Evolutionary conservation across 768 basidiomycete species (phyloP).

Genomic region (Leccinum subtestaceum): DNA sequence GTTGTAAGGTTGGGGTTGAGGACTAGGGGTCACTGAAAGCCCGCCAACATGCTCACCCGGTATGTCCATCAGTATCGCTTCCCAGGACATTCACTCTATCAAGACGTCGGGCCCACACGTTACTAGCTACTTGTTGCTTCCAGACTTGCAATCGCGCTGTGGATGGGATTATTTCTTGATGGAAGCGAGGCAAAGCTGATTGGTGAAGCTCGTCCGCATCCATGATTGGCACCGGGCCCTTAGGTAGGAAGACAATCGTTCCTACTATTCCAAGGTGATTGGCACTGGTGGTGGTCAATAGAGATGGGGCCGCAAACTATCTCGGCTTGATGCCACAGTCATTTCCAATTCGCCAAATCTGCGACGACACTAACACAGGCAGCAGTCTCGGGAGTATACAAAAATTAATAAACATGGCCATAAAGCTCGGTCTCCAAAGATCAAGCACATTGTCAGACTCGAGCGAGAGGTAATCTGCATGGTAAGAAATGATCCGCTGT

Average conservation of each 20-base stretch:
- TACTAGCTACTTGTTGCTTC: slow-evolving; percentile 24
- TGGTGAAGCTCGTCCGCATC: slow-evolving; percentile 6
- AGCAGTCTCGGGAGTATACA: background rate
- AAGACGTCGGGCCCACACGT: slow-evolving; percentile 32
- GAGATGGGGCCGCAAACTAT: no score
- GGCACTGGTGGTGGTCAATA: background rate
- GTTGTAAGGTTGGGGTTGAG: background rate
- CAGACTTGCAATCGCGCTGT: slow-evolving; percentile 25
- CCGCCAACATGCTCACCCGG: slow-evolving; percentile 49
- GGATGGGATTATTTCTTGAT: slow-evolving; percentile 12
- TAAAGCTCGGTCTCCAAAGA: slow-evolving; percentile 4
- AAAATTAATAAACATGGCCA: background rate
- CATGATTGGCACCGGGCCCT: slow-evolving; percentile 8
- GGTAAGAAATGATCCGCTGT: background rate
- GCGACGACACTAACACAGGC: background rate
- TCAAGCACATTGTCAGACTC: slow-evolving; percentile 10
- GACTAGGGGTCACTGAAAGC: background rate
- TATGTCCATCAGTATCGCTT: slow-evolving; percentile 56
- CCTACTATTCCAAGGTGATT: no score
- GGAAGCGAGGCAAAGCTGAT: slow-evolving; percentile 1
- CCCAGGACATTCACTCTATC: slow-evolving; percentile 79
- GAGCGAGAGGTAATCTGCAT: background rate
- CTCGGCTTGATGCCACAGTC: background rate
- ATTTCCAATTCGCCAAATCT: slow-evolving; percentile 1
- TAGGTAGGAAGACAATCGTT: background rate